Conservation (phyloP, 2,329 filamentous ascomycete genomes). For the Aspergillus bombycis region DNA sequence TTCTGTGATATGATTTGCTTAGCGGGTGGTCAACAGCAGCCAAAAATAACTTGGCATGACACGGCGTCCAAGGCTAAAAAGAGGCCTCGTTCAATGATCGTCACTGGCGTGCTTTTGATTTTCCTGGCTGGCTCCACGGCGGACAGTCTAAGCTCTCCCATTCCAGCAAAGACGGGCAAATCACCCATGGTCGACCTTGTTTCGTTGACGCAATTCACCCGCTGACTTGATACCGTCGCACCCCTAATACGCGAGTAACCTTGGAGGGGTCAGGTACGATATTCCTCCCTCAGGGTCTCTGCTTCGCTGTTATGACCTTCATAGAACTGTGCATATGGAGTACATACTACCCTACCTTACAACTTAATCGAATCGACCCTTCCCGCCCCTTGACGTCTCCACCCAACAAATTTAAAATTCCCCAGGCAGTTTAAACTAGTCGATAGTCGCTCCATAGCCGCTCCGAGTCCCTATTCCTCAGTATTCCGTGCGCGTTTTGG, state of each 20-base stretch:
- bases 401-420: slow-evolving; percentile 13
- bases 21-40: not conserved
- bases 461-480: slow-evolving; percentile 1
- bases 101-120: slow-evolving; percentile 6
- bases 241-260: slow-evolving; percentile 6
- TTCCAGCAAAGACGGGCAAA: slow-evolving; percentile 1
- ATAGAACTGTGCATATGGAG: not conserved
- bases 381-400: slow-evolving; percentile 17
- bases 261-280: not conserved
- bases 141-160: slow-evolving; percentile 7
- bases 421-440: slow-evolving; percentile 10
- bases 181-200: slow-evolving; percentile 16
- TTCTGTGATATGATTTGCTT: not conserved
- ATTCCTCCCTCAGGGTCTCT: not conserved
- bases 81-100: slow-evolving; percentile 9
- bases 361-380: slow-evolving; percentile 1
- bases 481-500: slow-evolving; percentile 6
- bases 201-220: slow-evolving; percentile 25
- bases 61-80: not conserved
- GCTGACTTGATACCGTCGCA: not conserved
- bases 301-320: not conserved
- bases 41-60: slow-evolving; percentile 2
- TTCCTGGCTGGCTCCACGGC: slow-evolving; percentile 2
- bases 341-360: slow-evolving; percentile 1
- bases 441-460: slow-evolving; percentile 1